A percentile compares a stretch with the other conserved stretches of the same genome.
These are phyloP conservation scores for Termitomyces sp. DNA, from an alignment of 768 basidiomycete species.

Conservation along the genomic window DNA sequence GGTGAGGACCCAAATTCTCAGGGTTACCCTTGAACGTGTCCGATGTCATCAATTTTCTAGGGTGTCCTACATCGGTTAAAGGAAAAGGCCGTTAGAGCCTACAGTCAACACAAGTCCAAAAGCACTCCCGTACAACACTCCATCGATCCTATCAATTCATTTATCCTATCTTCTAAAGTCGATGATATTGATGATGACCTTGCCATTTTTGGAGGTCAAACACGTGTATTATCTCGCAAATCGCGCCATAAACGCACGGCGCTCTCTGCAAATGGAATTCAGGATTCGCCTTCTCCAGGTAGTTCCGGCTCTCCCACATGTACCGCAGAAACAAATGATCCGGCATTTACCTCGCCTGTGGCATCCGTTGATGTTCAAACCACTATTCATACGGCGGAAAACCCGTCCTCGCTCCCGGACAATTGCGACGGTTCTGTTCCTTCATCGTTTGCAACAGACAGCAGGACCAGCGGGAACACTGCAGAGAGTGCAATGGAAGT, in stretches of 20 bases:
- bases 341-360: background rate
- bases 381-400: constrained; percentile 20
- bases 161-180: constrained; percentile 5
- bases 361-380: constrained; percentile 8
- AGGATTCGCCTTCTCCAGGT: constrained; percentile 14
- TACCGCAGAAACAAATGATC: background rate
- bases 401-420: constrained; percentile 4
- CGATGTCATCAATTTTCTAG: constrained; percentile 17
- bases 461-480: background rate
- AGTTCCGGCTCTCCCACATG: constrained; percentile 4
- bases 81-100: constrained; percentile 38
- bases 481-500: background rate
- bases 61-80: constrained; percentile 39
- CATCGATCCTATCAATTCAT: background rate
- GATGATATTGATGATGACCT: constrained; percentile 41
- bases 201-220: constrained; percentile 52
- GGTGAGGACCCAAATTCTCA: constrained; percentile 21
- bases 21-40: background rate
- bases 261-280: background rate
- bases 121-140: constrained; percentile 4
- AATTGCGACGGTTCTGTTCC: background rate
- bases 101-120: constrained; percentile 21
- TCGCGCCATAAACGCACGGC: constrained; percentile 8
- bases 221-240: constrained; percentile 29
- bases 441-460: background rate